Percentiles rank a stretch among this genome's conserved stretches.
Evolutionary conservation across 495 filamentous ascomycete species (phyloP).

Genomic region (Aspergillus hancockii): DNA sequence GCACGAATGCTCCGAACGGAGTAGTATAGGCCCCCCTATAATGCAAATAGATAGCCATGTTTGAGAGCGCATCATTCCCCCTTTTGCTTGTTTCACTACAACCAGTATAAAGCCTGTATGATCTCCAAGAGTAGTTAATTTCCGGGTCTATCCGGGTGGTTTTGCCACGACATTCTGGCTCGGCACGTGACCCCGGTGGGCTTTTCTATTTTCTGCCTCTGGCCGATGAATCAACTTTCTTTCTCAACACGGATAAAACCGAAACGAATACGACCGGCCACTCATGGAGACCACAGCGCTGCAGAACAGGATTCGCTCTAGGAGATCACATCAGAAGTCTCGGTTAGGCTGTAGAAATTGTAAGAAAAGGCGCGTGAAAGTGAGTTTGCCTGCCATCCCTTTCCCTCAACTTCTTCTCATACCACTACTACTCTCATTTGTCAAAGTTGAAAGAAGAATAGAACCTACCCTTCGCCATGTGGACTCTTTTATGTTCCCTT

Average conservation of each 20-base stretch:
- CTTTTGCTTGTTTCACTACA: too few relatives aligned
- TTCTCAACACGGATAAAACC: slow-evolving; percentile 7
- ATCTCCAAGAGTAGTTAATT: too few relatives aligned
- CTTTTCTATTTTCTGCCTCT: not conserved
- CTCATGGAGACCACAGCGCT: slow-evolving; percentile 4
- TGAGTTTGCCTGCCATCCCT: slow-evolving; percentile 5
- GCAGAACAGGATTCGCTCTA: slow-evolving; percentile 18
- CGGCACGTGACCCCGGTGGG: not conserved
- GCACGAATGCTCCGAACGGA: too few relatives aligned
- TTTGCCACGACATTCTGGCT: not conserved
- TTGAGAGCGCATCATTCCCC: too few relatives aligned
- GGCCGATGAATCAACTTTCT: not conserved
- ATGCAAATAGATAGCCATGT: too few relatives aligned
- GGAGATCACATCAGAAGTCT: slow-evolving; percentile 26
- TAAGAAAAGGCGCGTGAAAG: slow-evolving; percentile 29
- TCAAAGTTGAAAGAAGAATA: not conserved
- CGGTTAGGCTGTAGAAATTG: slow-evolving; percentile 28
- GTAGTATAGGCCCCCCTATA: too few relatives aligned
- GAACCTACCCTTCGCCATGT: not conserved
- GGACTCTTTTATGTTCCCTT: not conserved
- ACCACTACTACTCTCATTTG: not conserved
- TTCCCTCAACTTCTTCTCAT: not conserved
- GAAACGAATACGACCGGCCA: slow-evolving; percentile 16
- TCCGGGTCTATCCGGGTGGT: too few relatives aligned
- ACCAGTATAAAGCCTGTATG: too few relatives aligned